Evolutionary conservation across 2,329 filamentous ascomycete species (phyloP).

Genomic region (Pyricularia sp.): DNA sequence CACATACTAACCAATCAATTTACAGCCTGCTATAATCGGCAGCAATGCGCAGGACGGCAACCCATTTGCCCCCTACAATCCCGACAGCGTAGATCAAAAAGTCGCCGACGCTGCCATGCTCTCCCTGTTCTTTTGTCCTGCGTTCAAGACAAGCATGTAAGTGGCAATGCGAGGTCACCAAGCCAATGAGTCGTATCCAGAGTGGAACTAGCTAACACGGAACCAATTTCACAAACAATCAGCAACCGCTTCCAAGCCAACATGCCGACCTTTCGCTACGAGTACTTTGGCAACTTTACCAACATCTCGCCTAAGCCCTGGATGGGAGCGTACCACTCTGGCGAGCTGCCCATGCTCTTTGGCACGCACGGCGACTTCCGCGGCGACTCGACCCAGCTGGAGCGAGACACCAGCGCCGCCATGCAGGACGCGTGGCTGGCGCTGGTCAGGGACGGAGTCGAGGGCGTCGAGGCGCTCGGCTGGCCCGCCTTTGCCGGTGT

Average conservation of each 20-base stretch:
- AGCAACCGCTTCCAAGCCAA: neutral
- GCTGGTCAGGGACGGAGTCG: neutral
- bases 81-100: neutral
- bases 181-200: no score
- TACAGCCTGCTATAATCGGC: slow-evolving; percentile 2
- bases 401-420: neutral
- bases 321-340: slow-evolving; percentile 6
- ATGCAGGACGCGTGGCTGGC: slow-evolving; percentile 1
- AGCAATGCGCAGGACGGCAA: neutral
- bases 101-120: neutral
- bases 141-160: neutral
- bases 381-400: neutral
- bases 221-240: neutral
- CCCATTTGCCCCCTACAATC: neutral
- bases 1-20: neutral
- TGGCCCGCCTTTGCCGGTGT: neutral
- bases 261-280: neutral
- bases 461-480: slow-evolving; percentile 8
- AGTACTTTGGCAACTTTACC: slow-evolving; percentile 4
- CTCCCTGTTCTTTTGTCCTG: neutral
- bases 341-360: slow-evolving; percentile 7
- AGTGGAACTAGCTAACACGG: no score
- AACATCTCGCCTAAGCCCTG: slow-evolving; percentile 4
- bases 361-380: neutral
- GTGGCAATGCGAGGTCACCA: no score